A percentile compares a stretch with the other conserved stretches of the same genome.
Conservation (phyloP, 2,329 filamentous ascomycete species). For the Seiridium cupressi region DNA sequence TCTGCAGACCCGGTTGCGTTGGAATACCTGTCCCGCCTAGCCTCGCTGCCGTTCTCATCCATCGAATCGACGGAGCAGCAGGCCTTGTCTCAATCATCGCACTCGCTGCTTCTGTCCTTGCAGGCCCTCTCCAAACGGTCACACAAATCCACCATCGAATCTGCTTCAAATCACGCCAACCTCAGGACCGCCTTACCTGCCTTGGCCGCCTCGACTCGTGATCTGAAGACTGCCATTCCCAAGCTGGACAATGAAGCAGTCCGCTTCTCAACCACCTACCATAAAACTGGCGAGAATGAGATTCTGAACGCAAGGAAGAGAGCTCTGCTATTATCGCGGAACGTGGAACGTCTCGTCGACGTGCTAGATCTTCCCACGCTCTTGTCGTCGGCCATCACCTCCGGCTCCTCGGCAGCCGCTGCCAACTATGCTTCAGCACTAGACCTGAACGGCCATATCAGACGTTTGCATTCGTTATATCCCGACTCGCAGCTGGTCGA, state of each 20-base stretch:
- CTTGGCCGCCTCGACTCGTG: constrained; percentile 62
- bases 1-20: constrained; percentile 51
- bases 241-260: constrained; percentile 76
- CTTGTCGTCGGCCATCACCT: constrained; percentile 74
- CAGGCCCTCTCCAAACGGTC: constrained; percentile 89
- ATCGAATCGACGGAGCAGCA: constrained; percentile 75
- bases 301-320: constrained; percentile 73
- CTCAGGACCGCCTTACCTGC: constrained; percentile 70
- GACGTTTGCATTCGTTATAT: constrained; percentile 79
- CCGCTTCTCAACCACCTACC: constrained; percentile 79
- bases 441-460: constrained; percentile 91
- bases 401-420: constrained; percentile 48
- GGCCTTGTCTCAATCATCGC: constrained; percentile 75
- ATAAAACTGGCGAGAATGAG: constrained; percentile 67
- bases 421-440: constrained; percentile 85
- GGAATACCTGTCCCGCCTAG: constrained; percentile 74
- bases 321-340: constrained; percentile 77
- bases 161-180: constrained; percentile 73
- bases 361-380: constrained; percentile 87
- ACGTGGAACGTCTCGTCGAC: constrained; percentile 86
- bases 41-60: constrained; percentile 71
- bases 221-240: constrained; percentile 72
- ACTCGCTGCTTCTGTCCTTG: constrained; percentile 77
- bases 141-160: constrained; percentile 79
- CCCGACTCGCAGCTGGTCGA: constrained; percentile 73